Evolutionary conservation across 169 alveolate species (phyloP).

Genomic region (Perkinsus chesapeaki): DNA sequence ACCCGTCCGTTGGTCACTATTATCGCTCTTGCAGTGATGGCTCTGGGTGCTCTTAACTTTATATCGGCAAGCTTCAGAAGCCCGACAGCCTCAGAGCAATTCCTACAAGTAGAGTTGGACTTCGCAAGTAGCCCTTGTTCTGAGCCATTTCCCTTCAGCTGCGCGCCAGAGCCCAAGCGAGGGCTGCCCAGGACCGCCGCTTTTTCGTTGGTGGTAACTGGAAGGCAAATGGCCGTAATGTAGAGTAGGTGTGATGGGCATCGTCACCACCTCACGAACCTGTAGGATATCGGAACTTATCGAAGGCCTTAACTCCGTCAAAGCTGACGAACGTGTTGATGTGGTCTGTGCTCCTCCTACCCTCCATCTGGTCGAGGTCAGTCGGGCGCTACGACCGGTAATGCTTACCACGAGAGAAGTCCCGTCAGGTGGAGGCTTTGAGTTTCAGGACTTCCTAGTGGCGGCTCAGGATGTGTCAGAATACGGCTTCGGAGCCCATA

Average conservation of each 20-base stretch:
- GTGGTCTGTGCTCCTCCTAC: neutral
- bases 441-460: neutral
- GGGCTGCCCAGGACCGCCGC: neutral
- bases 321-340: neutral
- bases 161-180: neutral
- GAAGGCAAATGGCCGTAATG: slow-evolving; percentile 84
- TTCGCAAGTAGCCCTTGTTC: neutral
- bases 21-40: neutral
- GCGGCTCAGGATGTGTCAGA: neutral
- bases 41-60: neutral
- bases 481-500: neutral
- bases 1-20: neutral
- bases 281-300: neutral
- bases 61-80: neutral
- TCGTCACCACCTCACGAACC: neutral
- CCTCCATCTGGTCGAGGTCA: neutral
- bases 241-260: neutral
- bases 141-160: neutral
- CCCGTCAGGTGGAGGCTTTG: neutral
- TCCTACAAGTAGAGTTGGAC: neutral
- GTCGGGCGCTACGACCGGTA: neutral
- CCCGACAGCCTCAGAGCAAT: neutral
- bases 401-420: neutral
- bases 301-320: neutral
- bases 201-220: slow-evolving; percentile 84